Evolutionary conservation across 768 basidiomycete genomes (phyloP).

Genomic region (Serendipita sp.): DNA sequence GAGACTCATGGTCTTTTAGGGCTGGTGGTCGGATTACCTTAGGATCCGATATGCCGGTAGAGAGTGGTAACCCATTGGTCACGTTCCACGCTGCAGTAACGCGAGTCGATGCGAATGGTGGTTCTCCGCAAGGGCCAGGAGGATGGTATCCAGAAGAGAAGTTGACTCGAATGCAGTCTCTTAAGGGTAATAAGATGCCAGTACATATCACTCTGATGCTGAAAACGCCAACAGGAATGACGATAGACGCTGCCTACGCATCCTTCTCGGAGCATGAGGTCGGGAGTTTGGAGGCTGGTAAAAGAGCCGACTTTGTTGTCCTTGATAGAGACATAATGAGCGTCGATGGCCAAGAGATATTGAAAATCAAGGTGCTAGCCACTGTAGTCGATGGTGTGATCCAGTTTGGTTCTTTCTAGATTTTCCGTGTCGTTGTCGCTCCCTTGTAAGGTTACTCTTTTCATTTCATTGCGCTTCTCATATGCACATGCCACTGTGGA

Average conservation of each 20-base stretch:
- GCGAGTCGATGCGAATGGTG: slow-evolving; percentile 47
- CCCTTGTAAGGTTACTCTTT: neutral
- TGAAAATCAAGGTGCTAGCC: slow-evolving; percentile 46
- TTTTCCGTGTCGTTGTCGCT: neutral
- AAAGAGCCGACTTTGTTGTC: slow-evolving; percentile 78
- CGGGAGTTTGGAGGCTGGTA: slow-evolving; percentile 61
- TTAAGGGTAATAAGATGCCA: slow-evolving; percentile 32
- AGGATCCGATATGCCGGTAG: slow-evolving; percentile 91
- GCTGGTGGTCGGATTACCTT: slow-evolving; percentile 49
- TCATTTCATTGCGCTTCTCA: neutral
- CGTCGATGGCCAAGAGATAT: slow-evolving; percentile 41
- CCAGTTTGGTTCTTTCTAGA: slow-evolving; percentile 32
- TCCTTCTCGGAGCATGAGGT: slow-evolving; percentile 55
- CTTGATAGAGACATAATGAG: slow-evolving; percentile 69
- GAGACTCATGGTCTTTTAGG: slow-evolving; percentile 20
- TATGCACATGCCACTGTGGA: neutral
- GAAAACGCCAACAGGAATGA: slow-evolving; percentile 43
- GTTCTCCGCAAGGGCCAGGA: slow-evolving; percentile 62
- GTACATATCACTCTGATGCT: neutral
- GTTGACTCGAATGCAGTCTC: slow-evolving; percentile 64
- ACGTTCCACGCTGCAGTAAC: slow-evolving; percentile 85
- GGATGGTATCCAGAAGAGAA: slow-evolving; percentile 74
- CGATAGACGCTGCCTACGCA: slow-evolving; percentile 76
- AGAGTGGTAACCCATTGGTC: slow-evolving; percentile 72
- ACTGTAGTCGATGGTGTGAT: slow-evolving; percentile 64